Conservation (phyloP, 176 grass and related monocot species). For the Phoenix roebelenii region DNA sequence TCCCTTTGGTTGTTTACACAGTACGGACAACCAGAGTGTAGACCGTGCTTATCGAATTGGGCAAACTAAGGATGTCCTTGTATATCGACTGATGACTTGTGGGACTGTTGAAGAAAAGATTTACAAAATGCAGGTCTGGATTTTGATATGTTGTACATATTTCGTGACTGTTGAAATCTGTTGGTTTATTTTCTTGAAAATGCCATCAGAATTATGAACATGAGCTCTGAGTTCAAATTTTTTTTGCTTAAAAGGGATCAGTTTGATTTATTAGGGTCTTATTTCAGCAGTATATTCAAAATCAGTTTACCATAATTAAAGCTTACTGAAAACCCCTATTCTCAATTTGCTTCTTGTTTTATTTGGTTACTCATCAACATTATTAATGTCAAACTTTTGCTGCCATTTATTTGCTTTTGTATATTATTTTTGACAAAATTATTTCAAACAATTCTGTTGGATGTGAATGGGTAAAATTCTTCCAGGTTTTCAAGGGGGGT, state of each 20-base stretch:
- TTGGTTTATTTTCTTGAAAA: too few relatives aligned
- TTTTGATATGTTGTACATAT: not conserved
- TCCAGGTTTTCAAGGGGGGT: conserved; percentile 77
- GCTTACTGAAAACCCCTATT: too few relatives aligned
- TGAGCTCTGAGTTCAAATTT: too few relatives aligned
- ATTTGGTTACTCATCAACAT: too few relatives aligned
- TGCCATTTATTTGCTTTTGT: not conserved
- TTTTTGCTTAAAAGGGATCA: too few relatives aligned
- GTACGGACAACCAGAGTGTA: conserved; percentile 89
- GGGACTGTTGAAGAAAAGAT: conserved; percentile 93
- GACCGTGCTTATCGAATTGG: conserved; percentile 86
- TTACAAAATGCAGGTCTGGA: conserved; percentile 82
- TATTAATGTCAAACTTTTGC: too few relatives aligned
- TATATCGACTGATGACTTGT: conserved; percentile 83
- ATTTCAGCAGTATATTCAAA: too few relatives aligned
- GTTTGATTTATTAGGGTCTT: too few relatives aligned
- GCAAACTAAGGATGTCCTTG: conserved; percentile 74
- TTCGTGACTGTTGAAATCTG: not conserved
- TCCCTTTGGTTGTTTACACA: conserved; percentile 25
- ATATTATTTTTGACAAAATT: conserved; percentile 6
- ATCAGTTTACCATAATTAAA: too few relatives aligned
- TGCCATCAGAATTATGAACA: too few relatives aligned
- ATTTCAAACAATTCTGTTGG: too few relatives aligned
- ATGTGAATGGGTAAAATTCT: not conserved
- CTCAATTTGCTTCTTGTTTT: too few relatives aligned